phyloP scores from a whole-genome alignment of 2,329 filamentous ascomycete species.

The Colletotrichum sp. region DNA sequence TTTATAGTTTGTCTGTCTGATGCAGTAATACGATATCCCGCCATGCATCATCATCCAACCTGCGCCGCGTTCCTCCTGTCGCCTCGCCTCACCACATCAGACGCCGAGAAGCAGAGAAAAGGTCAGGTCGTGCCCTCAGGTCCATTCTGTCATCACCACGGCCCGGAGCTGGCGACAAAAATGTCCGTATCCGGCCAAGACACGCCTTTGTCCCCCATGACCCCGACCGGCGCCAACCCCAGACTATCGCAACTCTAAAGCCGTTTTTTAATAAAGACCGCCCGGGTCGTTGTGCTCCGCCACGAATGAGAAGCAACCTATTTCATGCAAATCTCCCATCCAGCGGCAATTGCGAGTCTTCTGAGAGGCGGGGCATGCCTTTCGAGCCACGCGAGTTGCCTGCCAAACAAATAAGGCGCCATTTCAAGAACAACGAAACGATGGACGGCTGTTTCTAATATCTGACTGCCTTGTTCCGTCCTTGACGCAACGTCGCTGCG shows the following conservation, averaged over 20 bases:
- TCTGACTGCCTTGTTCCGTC: not conserved
- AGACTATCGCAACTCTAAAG: slow-evolving; percentile 2
- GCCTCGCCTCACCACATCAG: not conserved
- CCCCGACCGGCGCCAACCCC: not conserved
- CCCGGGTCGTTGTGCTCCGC: not conserved
- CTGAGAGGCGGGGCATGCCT: slow-evolving; percentile 21
- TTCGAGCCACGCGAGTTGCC: not conserved
- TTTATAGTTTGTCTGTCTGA: not conserved
- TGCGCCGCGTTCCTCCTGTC: not conserved
- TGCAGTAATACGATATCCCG: not conserved
- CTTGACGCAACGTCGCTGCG: not conserved
- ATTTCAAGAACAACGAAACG: not conserved
- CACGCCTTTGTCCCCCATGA: not conserved
- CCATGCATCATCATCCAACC: not conserved
- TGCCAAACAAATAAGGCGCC: not conserved
- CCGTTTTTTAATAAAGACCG: not conserved
- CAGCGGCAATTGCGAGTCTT: slow-evolving; percentile 36
- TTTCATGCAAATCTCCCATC: slow-evolving; percentile 19
- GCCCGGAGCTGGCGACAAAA: not conserved
- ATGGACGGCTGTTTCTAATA: not conserved
- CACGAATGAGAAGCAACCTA: not conserved
- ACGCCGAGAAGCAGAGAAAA: not conserved
- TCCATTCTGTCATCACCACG: not conserved
- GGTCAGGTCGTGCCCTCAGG: not conserved
- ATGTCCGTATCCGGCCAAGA: not conserved